A percentile compares a stretch with the other conserved stretches of the same genome.
Evolutionary conservation across 257 asterid genomes (phyloP).

Genomic region (Plantago major): DNA sequence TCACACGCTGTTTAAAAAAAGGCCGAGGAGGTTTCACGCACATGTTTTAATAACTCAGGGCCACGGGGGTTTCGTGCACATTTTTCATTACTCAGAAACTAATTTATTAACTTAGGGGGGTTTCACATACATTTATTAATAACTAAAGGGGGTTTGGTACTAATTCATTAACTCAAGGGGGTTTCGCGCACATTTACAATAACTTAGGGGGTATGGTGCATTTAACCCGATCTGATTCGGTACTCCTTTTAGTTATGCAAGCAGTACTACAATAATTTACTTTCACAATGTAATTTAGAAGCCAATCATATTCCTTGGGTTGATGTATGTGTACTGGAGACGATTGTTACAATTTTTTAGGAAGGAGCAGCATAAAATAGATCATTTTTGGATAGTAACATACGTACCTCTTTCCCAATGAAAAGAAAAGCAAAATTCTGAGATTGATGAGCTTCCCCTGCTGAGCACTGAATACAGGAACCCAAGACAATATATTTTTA

Average conservation of each 20-base stretch:
- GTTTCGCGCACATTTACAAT: too few species aligned
- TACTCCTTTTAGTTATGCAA: slow-evolving; percentile 7
- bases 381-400: background rate
- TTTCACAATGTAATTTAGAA: slow-evolving; percentile 5
- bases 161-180: too few species aligned
- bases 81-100: too few species aligned
- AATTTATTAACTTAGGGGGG: too few species aligned
- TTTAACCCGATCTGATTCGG: background rate
- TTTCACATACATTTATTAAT: too few species aligned
- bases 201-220: too few species aligned
- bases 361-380: slow-evolving; percentile 6
- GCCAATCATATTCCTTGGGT: slow-evolving; percentile 12
- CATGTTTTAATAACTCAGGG: too few species aligned
- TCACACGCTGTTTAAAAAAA: too few species aligned
- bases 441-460: slow-evolving; percentile 43
- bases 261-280: slow-evolving; percentile 5
- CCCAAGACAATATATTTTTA: slow-evolving; percentile 7
- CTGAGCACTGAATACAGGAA: slow-evolving; percentile 63
- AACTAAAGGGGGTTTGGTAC: too few species aligned
- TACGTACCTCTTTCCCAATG: slow-evolving; percentile 73
- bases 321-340: slow-evolving; percentile 9
- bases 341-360: slow-evolving; percentile 8
- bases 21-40: too few species aligned
- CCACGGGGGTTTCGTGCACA: too few species aligned
- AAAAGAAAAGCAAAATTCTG: slow-evolving; percentile 74